Percentiles rank a stretch among this genome's conserved stretches.
Conservation (phyloP, 768 basidiomycete genomes). For the Russula foetens region DNA sequence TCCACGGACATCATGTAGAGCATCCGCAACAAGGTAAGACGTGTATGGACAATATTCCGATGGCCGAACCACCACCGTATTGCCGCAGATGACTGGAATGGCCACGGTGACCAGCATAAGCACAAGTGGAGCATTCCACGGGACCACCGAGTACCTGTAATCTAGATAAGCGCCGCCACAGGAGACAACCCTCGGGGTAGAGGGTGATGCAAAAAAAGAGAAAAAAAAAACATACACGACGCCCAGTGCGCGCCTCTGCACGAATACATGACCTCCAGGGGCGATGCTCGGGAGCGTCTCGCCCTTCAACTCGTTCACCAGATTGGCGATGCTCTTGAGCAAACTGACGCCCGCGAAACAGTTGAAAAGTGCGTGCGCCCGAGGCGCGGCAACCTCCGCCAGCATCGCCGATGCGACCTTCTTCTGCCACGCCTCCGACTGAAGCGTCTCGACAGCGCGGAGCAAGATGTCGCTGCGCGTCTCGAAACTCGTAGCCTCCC, state of each 20-base stretch:
- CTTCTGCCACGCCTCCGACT: slow-evolving; percentile 9
- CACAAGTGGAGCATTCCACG: slow-evolving; percentile 47
- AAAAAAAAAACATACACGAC: slow-evolving; percentile 42
- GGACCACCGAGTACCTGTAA: slow-evolving; percentile 41
- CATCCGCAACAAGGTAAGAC: slow-evolving; percentile 38
- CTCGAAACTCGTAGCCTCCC: slow-evolving; percentile 2
- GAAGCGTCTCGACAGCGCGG: slow-evolving; percentile 1
- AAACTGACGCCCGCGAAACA: slow-evolving; percentile 20
- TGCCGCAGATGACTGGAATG: slow-evolving; percentile 45
- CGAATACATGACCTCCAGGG: slow-evolving; percentile 38
- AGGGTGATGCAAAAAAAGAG: too few relatives aligned
- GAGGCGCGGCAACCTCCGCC: not conserved
- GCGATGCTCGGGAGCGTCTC: slow-evolving; percentile 36
- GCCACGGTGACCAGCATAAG: slow-evolving; percentile 39
- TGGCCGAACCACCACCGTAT: slow-evolving; percentile 46
- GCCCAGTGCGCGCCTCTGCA: slow-evolving; percentile 41
- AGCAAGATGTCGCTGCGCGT: slow-evolving; percentile 8
- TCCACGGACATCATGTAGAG: slow-evolving; percentile 35
- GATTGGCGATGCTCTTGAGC: slow-evolving; percentile 30
- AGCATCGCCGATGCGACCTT: not conserved
- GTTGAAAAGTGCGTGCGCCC: slow-evolving; percentile 22
- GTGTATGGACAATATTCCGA: slow-evolving; percentile 44
- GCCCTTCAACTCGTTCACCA: slow-evolving; percentile 34
- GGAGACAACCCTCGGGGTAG: not conserved
- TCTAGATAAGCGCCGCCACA: not conserved